These are phyloP conservation scores for Alnus rubra DNA, from an alignment of 306 rosid species.

Conservation along the genomic window DNA sequence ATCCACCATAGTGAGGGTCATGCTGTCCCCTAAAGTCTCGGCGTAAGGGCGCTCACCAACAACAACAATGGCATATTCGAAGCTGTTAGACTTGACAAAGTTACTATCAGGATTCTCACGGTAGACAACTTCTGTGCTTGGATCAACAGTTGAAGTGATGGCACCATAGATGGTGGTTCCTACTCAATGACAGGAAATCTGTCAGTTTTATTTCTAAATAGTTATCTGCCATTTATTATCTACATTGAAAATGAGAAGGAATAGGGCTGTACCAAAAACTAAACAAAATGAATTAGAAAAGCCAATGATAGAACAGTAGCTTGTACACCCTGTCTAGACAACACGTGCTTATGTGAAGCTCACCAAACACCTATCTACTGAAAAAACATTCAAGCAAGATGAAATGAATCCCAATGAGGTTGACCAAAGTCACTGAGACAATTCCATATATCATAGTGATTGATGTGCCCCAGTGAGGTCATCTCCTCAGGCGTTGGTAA, in stretches of 20 bases:
- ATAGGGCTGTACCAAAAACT: neutral
- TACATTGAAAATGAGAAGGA: neutral
- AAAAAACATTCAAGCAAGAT: neutral
- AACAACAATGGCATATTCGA: conserved; percentile 76
- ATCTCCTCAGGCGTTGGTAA: no score
- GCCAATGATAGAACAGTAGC: neutral
- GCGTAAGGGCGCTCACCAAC: conserved; percentile 89
- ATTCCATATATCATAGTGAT: neutral
- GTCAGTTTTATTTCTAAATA: conserved; percentile 23
- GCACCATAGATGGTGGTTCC: conserved; percentile 87
- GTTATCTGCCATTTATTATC: neutral
- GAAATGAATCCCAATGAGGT: neutral
- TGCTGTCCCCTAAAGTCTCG: conserved; percentile 76
- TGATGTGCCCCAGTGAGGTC: no score
- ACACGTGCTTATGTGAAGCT: neutral
- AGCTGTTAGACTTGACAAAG: conserved; percentile 64
- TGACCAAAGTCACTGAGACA: neutral
- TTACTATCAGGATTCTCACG: conserved; percentile 66
- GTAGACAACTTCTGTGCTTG: conserved; percentile 60
- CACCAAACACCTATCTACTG: neutral
- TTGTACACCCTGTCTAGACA: neutral
- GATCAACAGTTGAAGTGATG: conserved; percentile 63
- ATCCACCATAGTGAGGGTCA: conserved; percentile 59
- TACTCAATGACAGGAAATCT: conserved; percentile 35
- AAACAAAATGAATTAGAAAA: neutral